A percentile compares a stretch with the other conserved stretches of the same genome.
Evolutionary conservation across 78 protist species (phyloP).

Genomic region (Planoprotostelium fungivorum): DNA sequence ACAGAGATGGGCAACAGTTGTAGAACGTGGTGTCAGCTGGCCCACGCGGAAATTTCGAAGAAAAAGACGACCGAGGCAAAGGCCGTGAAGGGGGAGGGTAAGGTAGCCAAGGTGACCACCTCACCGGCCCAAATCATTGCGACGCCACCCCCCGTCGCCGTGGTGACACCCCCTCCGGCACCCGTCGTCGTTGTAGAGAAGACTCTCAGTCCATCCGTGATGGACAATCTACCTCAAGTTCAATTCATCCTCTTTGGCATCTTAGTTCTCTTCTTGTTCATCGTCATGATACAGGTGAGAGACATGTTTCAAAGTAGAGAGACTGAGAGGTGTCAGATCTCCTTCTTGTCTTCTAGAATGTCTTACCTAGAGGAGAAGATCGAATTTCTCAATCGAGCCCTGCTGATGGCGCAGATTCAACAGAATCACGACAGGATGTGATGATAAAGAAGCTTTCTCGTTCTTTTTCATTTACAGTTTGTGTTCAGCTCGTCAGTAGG

Average conservation of each 20-base stretch:
- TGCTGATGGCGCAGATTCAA: not conserved
- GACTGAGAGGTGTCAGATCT: not conserved
- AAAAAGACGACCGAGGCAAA: too few species aligned
- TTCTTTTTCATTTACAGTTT: too few species aligned
- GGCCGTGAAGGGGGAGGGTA: too few species aligned
- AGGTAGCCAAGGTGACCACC: too few species aligned
- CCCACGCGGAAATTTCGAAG: not conserved
- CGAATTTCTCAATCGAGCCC: not conserved
- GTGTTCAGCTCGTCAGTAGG: too few species aligned
- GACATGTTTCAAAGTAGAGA: not conserved
- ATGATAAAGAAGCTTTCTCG: too few species aligned
- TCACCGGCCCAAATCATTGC: too few species aligned
- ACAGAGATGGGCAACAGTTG: not conserved
- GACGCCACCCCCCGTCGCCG: too few species aligned
- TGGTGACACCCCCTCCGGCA: too few species aligned
- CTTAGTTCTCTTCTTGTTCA: not conserved
- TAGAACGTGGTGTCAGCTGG: not conserved
- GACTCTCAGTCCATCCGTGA: not conserved
- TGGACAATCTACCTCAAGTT: not conserved
- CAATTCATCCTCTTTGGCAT: not conserved
- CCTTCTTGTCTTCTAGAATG: not conserved
- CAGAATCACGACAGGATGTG: not conserved
- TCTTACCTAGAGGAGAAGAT: not conserved
- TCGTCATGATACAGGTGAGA: not conserved
- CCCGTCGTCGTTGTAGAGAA: not conserved